Base-by-base conservation (phyloP, 2,329 filamentous ascomycete genomes). In the Microdochium paspali region DNA sequence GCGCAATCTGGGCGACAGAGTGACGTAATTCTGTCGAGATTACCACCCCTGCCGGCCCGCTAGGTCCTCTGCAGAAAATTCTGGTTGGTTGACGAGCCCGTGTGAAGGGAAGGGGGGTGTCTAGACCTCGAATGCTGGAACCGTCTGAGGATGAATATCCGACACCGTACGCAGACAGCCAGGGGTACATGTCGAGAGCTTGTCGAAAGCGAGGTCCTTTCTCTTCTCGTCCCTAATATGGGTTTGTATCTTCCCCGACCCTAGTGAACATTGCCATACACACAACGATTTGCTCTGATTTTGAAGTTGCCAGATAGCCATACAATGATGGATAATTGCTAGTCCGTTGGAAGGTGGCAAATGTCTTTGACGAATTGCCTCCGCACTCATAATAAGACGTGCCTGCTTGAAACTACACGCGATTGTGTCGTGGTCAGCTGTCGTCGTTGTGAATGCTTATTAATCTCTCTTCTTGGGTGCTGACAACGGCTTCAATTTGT, bases 1-100 rank as follows among this genome's bases (percentile, higher is more conserved):
- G n/a, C 18, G 35, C 35, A 40, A 40, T 40, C 35, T 40, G 35
- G 13, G 35, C 35, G 35, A 40, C 35, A 21, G 12, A 40, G 35
- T 40, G 35, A 40, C 35, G 35, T 40, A 40, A 40, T 40, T 40
- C 35, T 40, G 35, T 40, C 35, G 35, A 40, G 35, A 40, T 40
- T 40, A 21, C 18, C 12, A 40, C 35, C 35, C 35, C 35, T 40
- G 35, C 35, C 4, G n/a, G 35, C 13, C 35, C 35, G 35, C 35
- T 40, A 40, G 35, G 35, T 40, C 7, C 23, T 20, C 18, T 40
- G 35, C 35, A 40, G 35, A 40, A 40, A 21, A 20, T 40, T 40
- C 35, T 40, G 35, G 35, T 40, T 40, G 35, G 35, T 20, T 40
- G 35, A 40, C 13, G 13, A 18, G 35, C 6, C 15, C 35, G 18